A percentile compares a stretch with the other conserved stretches of the same genome.
These are phyloP conservation scores for Mycosphaerella sp. DNA, from an alignment of 2,329 filamentous ascomycete genomes.

Conservation along the genomic window DNA sequence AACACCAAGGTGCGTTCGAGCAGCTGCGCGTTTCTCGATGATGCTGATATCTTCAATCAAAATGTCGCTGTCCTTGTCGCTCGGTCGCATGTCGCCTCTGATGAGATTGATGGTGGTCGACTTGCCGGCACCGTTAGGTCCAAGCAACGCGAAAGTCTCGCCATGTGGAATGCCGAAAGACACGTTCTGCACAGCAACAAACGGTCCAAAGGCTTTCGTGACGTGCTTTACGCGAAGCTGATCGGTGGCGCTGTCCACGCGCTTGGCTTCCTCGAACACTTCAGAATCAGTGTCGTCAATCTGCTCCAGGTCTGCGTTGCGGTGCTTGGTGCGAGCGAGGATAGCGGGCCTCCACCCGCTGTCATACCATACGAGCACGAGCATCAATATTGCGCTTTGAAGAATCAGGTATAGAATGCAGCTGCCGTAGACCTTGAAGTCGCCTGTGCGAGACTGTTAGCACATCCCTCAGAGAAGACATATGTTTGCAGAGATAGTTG, in stretches of 20 bases:
- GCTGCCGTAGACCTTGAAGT: constrained; percentile 69
- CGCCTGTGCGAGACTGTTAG: constrained; percentile 38
- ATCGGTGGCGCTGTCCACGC: constrained; percentile 57
- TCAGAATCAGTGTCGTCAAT: constrained; percentile 48
- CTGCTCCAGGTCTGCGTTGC: constrained; percentile 38
- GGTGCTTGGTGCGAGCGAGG: constrained; percentile 45
- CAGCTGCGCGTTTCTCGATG: constrained; percentile 62
- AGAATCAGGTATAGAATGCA: constrained; percentile 76
- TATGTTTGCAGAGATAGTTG: too few species aligned
- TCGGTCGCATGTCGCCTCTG: constrained; percentile 76
- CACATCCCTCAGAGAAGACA: too few species aligned
- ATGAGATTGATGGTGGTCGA: constrained; percentile 85
- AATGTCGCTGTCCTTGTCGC: constrained; percentile 65
- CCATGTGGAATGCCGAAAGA: constrained; percentile 74
- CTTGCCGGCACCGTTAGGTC: constrained; percentile 88
- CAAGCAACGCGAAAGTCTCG: constrained; percentile 82
- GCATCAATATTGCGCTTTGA: constrained; percentile 66
- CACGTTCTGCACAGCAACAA: constrained; percentile 74
- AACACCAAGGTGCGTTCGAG: constrained; percentile 75
- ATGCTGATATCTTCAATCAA: constrained; percentile 74
- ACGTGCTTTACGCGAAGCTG: constrained; percentile 74
- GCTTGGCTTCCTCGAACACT: constrained; percentile 57
- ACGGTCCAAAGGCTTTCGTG: constrained; percentile 70
- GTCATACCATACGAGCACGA: constrained; percentile 71
- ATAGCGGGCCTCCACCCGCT: constrained; percentile 59